These are phyloP conservation scores for Rhodosorus marinus DNA, from an alignment of 23 red algal species.

Conservation along the genomic window DNA sequence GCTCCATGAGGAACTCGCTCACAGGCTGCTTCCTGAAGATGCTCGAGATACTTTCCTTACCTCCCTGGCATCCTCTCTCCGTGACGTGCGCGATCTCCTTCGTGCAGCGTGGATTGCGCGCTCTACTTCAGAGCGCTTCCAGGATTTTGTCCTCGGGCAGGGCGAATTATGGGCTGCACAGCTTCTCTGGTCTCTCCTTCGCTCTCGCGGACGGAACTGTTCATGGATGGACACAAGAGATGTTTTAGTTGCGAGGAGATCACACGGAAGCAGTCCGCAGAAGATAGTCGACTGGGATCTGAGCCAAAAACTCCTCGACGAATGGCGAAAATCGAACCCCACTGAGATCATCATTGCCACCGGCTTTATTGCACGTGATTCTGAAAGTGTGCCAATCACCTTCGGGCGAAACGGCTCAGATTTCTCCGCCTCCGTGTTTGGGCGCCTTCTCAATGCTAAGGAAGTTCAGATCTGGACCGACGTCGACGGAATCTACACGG, in stretches of 20 bases:
- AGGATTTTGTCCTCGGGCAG: conserved; percentile 78
- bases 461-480: conserved; percentile 79
- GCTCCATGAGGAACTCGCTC: conserved; percentile 33
- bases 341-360: conserved; percentile 62
- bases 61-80: conserved; percentile 33
- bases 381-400: conserved; percentile 57
- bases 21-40: conserved; percentile 29
- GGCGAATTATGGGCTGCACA: conserved; percentile 88
- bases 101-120: conserved; percentile 78
- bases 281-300: conserved; percentile 30
- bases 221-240: conserved; percentile 77
- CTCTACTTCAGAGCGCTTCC: conserved; percentile 26
- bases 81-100: conserved; percentile 67
- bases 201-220: conserved; percentile 13
- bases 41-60: conserved; percentile 50
- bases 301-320: conserved; percentile 11
- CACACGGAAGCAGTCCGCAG: conserved; percentile 8
- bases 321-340: conserved; percentile 55
- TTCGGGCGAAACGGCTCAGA: conserved; percentile 80
- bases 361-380: conserved; percentile 55
- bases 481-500: conserved; percentile 92
- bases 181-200: conserved; percentile 65
- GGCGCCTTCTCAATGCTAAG: conserved; percentile 25
- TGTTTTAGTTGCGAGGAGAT: conserved; percentile 39
- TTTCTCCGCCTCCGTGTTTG: conserved; percentile 62